Percentiles rank a stretch among this genome's conserved stretches.
These are phyloP conservation scores for Candida nonsorbophila DNA, from an alignment of 805 yeast genomes.

Conservation along the genomic window DNA sequence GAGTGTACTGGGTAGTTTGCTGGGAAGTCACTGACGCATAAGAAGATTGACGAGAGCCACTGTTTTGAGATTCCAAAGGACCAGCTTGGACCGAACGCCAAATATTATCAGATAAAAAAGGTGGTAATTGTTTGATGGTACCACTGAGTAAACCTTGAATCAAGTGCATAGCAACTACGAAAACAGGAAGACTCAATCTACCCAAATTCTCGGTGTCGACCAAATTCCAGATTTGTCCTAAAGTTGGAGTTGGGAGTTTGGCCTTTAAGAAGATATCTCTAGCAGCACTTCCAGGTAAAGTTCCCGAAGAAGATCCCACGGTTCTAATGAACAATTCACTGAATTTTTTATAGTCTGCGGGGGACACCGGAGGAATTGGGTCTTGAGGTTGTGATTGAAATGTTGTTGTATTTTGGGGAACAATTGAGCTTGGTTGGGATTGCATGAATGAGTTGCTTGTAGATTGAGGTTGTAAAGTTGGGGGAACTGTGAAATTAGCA, in stretches of 20 bases:
- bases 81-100: conserved; percentile 28
- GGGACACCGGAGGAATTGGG: conserved; percentile 47
- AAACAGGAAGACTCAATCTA: conserved; percentile 64
- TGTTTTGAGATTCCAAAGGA: conserved; percentile 2
- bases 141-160: conserved; percentile 78
- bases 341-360: conserved; percentile 58
- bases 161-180: conserved; percentile 90
- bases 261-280: conserved; percentile 86
- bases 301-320: conserved; percentile 45
- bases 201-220: conserved; percentile 79
- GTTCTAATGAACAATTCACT: conserved; percentile 71
- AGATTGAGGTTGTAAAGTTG: conserved; percentile 27
- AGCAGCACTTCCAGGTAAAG: conserved; percentile 75
- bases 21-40: conserved; percentile 27
- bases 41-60: conserved; percentile 20
- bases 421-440: conserved; percentile 32
- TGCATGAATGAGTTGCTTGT: conserved; percentile 38
- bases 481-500: conserved; percentile 20
- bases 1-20: conserved; percentile 28
- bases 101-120: conserved; percentile 33
- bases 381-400: conserved; percentile 25
- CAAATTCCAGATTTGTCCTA: conserved; percentile 86
- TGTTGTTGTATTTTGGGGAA: conserved; percentile 26
- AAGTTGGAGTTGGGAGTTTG: conserved; percentile 64
- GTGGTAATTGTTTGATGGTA: conserved; percentile 51